Conservation (phyloP, 1,139 yeast species). For the Meyerozyma carpophila region DNA sequence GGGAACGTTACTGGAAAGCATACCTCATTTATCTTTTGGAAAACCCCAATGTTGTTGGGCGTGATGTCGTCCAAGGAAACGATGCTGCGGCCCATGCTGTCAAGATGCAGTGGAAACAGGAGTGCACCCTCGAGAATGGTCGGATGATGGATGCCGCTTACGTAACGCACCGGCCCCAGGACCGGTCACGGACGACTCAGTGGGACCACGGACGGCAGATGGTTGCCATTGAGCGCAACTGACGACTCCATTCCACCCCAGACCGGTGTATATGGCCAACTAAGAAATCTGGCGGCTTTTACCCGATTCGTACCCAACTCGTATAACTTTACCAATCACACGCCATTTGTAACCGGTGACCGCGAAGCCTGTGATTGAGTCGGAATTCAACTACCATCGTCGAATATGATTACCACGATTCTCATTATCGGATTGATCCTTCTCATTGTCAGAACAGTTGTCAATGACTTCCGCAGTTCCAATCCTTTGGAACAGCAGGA, state of each 20-base stretch:
- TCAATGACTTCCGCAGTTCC: conserved; percentile 14
- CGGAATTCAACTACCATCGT: no score
- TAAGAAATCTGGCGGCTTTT: no score
- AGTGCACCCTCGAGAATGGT: not conserved
- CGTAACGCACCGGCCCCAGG: not conserved
- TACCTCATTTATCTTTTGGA: conserved; percentile 44
- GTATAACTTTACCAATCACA: not conserved
- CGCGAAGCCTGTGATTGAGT: conserved; percentile 1
- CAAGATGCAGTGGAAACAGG: not conserved
- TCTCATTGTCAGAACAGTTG: conserved; percentile 14
- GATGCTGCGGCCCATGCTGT: conserved; percentile 26
- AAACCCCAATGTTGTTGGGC: conserved; percentile 47
- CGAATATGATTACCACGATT: conserved; percentile 15
- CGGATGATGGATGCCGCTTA: not conserved
- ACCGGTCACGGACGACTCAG: not conserved
- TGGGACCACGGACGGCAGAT: not conserved
- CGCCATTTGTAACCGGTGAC: not conserved
- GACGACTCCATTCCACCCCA: no score
- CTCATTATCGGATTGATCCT: conserved; percentile 14
- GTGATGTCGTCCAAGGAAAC: conserved; percentile 54
- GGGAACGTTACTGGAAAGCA: conserved; percentile 39
- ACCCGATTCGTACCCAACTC: no score
- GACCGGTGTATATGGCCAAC: no score
- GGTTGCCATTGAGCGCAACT: no score
- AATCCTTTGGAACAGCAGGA: conserved; percentile 16